phyloP scores from a whole-genome alignment of 78 protist species.

The Monocercomonoides exilis region DNA sequence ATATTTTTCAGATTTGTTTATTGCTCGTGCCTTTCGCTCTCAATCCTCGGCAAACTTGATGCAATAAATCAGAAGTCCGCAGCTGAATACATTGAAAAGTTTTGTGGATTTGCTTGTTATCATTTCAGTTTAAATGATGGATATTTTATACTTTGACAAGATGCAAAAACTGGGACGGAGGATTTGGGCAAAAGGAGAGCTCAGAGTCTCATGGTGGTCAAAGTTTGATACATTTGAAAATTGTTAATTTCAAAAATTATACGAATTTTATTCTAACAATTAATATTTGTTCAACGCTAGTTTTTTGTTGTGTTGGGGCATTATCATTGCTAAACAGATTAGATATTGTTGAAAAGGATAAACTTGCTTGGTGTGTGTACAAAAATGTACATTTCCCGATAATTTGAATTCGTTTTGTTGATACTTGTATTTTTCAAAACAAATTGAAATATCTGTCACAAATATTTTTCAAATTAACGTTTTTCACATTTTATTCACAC shows the following conservation, averaged over 20 bases:
- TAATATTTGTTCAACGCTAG: constrained; percentile 27
- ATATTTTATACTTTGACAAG: neutral
- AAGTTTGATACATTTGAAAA: constrained; percentile 30
- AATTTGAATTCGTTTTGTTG: neutral
- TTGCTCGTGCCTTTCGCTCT: constrained; percentile 21
- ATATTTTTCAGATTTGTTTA: neutral
- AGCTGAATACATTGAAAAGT: constrained; percentile 43
- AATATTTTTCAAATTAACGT: too few relatives aligned
- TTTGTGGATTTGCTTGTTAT: too few relatives aligned
- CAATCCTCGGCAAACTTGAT: constrained; percentile 59
- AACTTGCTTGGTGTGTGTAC: neutral
- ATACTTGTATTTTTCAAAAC: neutral
- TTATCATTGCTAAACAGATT: constrained; percentile 68
- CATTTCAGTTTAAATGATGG: too few relatives aligned
- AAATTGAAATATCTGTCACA: neutral
- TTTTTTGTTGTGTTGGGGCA: constrained; percentile 92
- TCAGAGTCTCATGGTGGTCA: constrained; percentile 98
- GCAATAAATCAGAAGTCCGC: constrained; percentile 51
- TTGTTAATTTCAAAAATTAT: neutral
- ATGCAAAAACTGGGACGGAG: constrained; percentile 93
- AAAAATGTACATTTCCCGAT: neutral
- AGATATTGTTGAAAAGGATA: constrained; percentile 26
- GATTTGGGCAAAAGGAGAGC: constrained; percentile 84
- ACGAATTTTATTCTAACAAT: constrained; percentile 2
- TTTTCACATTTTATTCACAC: constrained; percentile 40